Evolutionary conservation across 116 monocot species (phyloP).

Genomic region (Zostera marina): DNA sequence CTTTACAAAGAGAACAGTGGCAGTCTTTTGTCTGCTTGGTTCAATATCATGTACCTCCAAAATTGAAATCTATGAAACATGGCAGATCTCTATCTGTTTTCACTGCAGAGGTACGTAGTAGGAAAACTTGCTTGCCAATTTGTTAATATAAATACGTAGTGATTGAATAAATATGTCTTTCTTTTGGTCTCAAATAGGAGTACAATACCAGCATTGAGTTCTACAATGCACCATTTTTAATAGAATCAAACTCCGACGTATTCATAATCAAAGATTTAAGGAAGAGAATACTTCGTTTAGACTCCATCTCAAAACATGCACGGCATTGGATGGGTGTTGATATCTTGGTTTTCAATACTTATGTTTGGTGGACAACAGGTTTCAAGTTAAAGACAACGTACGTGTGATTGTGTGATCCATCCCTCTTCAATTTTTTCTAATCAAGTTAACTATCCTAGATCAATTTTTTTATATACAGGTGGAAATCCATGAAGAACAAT

Average conservation of each 20-base stretch:
- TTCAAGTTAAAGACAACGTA: conserved; percentile 29
- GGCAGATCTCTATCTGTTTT: conserved; percentile 34
- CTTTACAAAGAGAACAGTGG: conserved; percentile 11
- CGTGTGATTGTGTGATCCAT: neutral
- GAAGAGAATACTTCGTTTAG: conserved; percentile 26
- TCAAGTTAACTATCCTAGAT: too few relatives aligned
- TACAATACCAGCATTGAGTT: conserved; percentile 53
- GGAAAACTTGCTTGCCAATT: neutral
- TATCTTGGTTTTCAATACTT: conserved; percentile 43
- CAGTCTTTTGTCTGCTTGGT: conserved; percentile 13
- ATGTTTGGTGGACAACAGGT: conserved; percentile 46
- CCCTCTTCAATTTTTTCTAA: too few relatives aligned
- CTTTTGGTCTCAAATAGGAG: conserved; percentile 10
- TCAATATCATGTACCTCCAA: conserved; percentile 1
- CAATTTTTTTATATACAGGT: conserved; percentile 20
- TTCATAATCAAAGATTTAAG: conserved; percentile 20
- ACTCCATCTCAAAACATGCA: conserved; percentile 32
- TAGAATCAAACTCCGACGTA: conserved; percentile 39
- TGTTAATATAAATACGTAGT: neutral
- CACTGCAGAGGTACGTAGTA: conserved; percentile 23
- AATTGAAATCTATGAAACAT: conserved; percentile 26
- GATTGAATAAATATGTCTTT: neutral
- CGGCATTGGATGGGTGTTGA: conserved; percentile 26
- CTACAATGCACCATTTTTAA: conserved; percentile 51
- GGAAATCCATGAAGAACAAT: conserved; percentile 55